Conservation (phyloP, 768 basidiomycete genomes). For the Leccinum rimulosum region DNA sequence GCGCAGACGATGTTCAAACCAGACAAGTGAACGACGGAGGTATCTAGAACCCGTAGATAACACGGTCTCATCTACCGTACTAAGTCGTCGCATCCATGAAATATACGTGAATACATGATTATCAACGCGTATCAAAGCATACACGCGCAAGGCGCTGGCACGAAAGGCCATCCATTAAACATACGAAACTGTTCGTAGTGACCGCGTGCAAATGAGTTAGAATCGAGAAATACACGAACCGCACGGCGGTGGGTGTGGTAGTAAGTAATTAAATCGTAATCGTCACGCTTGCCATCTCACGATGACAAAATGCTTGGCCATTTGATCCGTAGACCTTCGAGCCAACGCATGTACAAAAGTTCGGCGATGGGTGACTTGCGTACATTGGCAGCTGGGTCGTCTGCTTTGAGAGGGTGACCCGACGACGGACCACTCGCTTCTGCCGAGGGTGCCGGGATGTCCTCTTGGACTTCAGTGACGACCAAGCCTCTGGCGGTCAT, state of each 20-base stretch:
- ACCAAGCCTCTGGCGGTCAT: slow-evolving; percentile 83
- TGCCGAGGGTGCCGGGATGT: slow-evolving; percentile 51
- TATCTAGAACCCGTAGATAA: not conserved
- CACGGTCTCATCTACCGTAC: no score
- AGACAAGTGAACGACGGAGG: not conserved
- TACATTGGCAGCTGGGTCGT: slow-evolving; percentile 41
- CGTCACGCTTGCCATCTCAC: slow-evolving; percentile 1
- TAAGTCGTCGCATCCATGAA: not conserved
- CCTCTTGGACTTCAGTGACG: slow-evolving; percentile 80
- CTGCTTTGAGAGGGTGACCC: slow-evolving; percentile 30
- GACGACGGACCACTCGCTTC: slow-evolving; percentile 31
- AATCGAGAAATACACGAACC: not conserved
- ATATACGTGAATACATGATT: slow-evolving; percentile 15
- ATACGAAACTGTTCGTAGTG: slow-evolving; percentile 1
- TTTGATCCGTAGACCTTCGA: slow-evolving; percentile 86
- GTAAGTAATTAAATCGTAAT: not conserved
- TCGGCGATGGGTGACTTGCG: slow-evolving; percentile 91
- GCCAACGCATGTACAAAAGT: slow-evolving; percentile 95
- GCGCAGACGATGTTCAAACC: not conserved
- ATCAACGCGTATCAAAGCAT: slow-evolving; percentile 4
- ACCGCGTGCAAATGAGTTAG: slow-evolving; percentile 3
- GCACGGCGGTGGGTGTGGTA: not conserved
- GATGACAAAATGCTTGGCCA: slow-evolving; percentile 71
- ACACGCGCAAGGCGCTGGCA: not conserved
- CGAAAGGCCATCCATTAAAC: not conserved